These are phyloP conservation scores for Trichophyton rubrum DNA, from an alignment of 2,329 filamentous ascomycete species.

Conservation along the genomic window DNA sequence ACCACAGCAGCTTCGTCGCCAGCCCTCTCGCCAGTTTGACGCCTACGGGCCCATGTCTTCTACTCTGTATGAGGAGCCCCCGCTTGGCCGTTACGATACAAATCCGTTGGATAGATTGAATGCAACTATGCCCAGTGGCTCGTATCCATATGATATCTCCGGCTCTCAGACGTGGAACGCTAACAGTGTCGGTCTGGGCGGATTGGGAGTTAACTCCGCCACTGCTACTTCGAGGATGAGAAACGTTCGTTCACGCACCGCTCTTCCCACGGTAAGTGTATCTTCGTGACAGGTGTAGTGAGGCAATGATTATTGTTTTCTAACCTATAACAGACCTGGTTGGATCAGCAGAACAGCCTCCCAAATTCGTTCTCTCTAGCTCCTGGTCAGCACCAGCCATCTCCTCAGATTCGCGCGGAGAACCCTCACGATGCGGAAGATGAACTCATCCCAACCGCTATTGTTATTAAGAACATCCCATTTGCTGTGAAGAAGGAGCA, in stretches of 20 bases:
- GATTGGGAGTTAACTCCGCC: conserved; percentile 43
- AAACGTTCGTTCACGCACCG: conserved; percentile 43
- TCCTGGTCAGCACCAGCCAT: conserved; percentile 29
- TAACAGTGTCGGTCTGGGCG: conserved; percentile 56
- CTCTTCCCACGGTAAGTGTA: conserved; percentile 61
- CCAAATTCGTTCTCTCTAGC: conserved; percentile 37
- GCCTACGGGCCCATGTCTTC: conserved; percentile 53
- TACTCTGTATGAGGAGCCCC: conserved; percentile 59
- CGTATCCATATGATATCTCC: conserved; percentile 56
- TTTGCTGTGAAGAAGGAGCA: conserved; percentile 98
- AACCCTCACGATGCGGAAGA: conserved; percentile 43
- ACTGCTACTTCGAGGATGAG: conserved; percentile 45
- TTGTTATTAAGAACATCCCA: conserved; percentile 98
- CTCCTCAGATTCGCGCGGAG: conserved; percentile 32
- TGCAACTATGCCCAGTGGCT: conserved; percentile 44
- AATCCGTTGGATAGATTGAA: conserved; percentile 45
- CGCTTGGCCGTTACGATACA: conserved; percentile 42
- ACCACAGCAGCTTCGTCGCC: conserved; percentile 53
- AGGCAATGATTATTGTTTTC: neutral
- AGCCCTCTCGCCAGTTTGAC: conserved; percentile 68
- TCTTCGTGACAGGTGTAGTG: neutral
- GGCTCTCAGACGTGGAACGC: conserved; percentile 71
- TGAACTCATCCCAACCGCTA: conserved; percentile 92
- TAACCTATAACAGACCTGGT: conserved; percentile 42
- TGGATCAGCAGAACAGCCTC: conserved; percentile 44